Evolutionary conservation across 108 stramenopile genomes (phyloP).

Genomic region (Pseudonitzschia pungens): DNA sequence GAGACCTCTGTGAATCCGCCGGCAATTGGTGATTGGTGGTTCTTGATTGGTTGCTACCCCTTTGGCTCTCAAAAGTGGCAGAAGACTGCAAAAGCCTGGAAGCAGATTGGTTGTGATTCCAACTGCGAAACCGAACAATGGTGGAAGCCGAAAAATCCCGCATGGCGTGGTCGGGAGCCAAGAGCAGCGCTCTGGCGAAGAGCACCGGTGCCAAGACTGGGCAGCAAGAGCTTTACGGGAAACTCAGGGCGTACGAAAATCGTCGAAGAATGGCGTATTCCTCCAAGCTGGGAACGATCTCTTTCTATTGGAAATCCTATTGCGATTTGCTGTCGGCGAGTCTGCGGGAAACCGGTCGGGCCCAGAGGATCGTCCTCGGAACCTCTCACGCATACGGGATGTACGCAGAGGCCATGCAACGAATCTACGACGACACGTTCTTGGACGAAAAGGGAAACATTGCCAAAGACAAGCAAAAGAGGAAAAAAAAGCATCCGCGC

Average conservation of each 20-base stretch:
- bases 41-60: no score
- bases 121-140: no score
- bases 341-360: constrained; percentile 65
- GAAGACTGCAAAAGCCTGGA: no score
- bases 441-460: constrained; percentile 64
- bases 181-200: no score
- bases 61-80: no score
- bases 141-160: no score
- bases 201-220: not conserved
- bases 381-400: constrained; percentile 47
- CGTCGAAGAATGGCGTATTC: constrained; percentile 61
- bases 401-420: constrained; percentile 51
- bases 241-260: constrained; percentile 65
- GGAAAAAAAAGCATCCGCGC: constrained; percentile 12
- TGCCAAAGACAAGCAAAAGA: constrained; percentile 52
- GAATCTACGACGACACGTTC: constrained; percentile 51
- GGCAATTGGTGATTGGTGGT: no score
- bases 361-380: constrained; percentile 62
- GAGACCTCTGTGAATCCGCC: no score
- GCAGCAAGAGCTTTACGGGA: constrained; percentile 7
- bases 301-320: constrained; percentile 79
- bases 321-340: constrained; percentile 56
- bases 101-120: no score
- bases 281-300: constrained; percentile 66
- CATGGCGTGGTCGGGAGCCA: no score